Conservation (phyloP, 2,329 filamentous ascomycete species). For the Colletotrichum sp. region DNA sequence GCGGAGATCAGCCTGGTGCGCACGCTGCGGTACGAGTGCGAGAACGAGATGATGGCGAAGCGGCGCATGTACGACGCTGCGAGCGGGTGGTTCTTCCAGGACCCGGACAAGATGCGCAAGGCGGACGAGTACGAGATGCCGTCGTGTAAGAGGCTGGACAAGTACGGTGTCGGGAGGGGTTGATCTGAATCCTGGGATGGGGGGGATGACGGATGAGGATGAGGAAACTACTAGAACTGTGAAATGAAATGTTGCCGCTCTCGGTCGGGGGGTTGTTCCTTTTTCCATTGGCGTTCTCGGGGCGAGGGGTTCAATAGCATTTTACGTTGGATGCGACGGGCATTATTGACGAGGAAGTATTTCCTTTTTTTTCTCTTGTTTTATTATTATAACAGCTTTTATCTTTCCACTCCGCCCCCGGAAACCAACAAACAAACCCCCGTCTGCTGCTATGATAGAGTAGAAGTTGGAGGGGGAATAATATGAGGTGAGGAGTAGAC, state of each 20-base stretch:
- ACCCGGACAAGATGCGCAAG: constrained; percentile 77
- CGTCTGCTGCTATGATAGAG: neutral
- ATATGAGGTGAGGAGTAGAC: neutral
- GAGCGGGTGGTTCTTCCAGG: constrained; percentile 85
- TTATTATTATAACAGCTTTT: neutral
- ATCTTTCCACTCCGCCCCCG: neutral
- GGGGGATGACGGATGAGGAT: neutral
- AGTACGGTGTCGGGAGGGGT: constrained; percentile 36
- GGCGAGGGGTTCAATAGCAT: neutral
- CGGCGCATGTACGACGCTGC: constrained; percentile 77
- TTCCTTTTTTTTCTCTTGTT: neutral
- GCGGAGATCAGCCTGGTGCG: constrained; percentile 79
- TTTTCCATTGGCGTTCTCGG: neutral
- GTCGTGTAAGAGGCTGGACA: constrained; percentile 56
- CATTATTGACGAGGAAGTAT: neutral
- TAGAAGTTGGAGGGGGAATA: neutral
- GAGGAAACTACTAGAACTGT: neutral
- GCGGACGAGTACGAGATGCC: constrained; percentile 62
- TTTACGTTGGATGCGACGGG: neutral
- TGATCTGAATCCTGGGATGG: neutral
- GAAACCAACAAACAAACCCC: neutral
- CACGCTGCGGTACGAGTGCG: constrained; percentile 72
- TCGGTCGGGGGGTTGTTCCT: neutral
- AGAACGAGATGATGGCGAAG: constrained; percentile 70
- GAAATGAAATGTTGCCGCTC: neutral